Conservation (phyloP, 805 yeast species). For the Barnettozyma sucrosica region DNA sequence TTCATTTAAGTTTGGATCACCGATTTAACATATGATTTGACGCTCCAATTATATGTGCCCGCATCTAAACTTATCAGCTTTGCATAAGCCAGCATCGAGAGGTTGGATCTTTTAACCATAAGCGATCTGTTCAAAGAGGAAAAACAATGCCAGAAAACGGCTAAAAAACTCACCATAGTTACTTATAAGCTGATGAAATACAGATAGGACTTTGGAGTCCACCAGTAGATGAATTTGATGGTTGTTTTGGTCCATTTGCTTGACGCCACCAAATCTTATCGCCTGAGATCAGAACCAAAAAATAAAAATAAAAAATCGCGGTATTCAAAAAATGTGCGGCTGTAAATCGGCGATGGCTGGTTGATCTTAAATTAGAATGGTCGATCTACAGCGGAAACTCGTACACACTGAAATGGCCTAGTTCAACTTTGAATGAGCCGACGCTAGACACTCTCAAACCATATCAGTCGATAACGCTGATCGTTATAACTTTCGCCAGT, state of each 20-base stretch:
- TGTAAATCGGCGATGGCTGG: background rate
- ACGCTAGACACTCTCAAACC: background rate
- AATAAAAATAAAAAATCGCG: background rate
- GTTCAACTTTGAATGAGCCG: background rate
- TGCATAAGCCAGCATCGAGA: background rate
- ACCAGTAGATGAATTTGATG: too few relatives aligned
- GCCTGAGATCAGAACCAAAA: too few relatives aligned
- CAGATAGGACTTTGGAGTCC: too few relatives aligned
- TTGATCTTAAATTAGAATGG: background rate
- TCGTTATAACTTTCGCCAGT: too few relatives aligned
- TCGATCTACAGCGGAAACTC: background rate
- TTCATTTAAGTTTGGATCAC: background rate
- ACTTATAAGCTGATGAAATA: too few relatives aligned
- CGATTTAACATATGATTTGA: background rate
- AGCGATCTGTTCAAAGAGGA: background rate
- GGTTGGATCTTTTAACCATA: background rate
- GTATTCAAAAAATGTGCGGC: background rate
- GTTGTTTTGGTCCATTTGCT: too few relatives aligned
- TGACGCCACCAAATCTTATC: too few relatives aligned
- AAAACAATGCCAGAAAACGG: background rate
- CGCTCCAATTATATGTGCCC: conserved; percentile 6
- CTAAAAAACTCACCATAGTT: background rate
- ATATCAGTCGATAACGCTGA: background rate
- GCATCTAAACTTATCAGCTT: background rate
- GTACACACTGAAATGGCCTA: background rate